These are phyloP conservation scores for Pythium monospermum DNA, from an alignment of 352 stramenopile genomes.

Conservation along the genomic window DNA sequence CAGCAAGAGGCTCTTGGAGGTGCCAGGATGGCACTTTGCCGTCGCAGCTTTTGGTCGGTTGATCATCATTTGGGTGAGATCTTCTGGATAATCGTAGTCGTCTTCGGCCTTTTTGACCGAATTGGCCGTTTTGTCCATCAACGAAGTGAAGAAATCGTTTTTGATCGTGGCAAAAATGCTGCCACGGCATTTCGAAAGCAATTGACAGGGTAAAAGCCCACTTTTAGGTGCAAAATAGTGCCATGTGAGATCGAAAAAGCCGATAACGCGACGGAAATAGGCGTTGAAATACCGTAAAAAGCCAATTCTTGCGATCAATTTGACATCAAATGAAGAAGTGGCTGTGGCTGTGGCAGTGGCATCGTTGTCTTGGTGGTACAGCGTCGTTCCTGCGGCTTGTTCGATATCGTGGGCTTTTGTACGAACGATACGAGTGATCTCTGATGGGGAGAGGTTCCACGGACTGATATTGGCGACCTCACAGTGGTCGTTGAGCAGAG, in stretches of 20 bases:
- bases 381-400: background rate
- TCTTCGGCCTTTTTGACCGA: constrained; percentile 78
- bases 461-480: constrained; percentile 45
- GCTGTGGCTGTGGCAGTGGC: too few species aligned
- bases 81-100: constrained; percentile 91
- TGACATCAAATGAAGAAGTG: constrained; percentile 10
- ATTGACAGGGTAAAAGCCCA: constrained; percentile 27
- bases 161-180: constrained; percentile 80
- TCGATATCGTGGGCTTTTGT: constrained; percentile 20
- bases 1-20: constrained; percentile 58
- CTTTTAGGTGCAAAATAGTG: constrained; percentile 48
- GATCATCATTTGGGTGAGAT: constrained; percentile 77
- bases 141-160: constrained; percentile 57
- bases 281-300: constrained; percentile 75
- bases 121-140: constrained; percentile 77
- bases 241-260: constrained; percentile 79
- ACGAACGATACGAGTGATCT: constrained; percentile 31
- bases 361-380: background rate
- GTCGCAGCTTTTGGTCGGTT: constrained; percentile 84
- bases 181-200: constrained; percentile 59
- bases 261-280: constrained; percentile 54
- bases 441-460: constrained; percentile 49
- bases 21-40: constrained; percentile 65
- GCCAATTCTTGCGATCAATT: constrained; percentile 46
- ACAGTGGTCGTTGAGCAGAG: constrained; percentile 45